phyloP scores from a whole-genome alignment of 148 eudicot species.

The Nepenthes mirabilis region DNA sequence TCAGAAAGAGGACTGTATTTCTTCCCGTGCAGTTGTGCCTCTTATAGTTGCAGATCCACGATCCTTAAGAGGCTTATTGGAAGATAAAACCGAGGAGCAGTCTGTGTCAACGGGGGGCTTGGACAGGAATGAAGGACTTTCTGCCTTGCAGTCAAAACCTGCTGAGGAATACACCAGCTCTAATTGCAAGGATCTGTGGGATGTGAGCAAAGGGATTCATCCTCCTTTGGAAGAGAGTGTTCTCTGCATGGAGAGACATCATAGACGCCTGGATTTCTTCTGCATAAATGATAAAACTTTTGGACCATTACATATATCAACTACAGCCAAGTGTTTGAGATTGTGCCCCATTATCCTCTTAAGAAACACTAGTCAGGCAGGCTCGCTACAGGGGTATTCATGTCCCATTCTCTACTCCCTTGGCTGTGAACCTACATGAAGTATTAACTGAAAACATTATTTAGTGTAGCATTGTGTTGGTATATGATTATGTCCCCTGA shows the following conservation, averaged over 20 bases:
- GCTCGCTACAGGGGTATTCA: conserved; percentile 40
- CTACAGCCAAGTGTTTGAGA: conserved; percentile 22
- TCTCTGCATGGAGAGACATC: conserved; percentile 53
- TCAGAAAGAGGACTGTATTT: conserved; percentile 27
- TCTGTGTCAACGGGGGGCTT: neutral
- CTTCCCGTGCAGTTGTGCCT: conserved; percentile 29
- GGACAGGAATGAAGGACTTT: conserved; percentile 12
- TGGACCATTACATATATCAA: conserved; percentile 7
- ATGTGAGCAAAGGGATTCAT: conserved; percentile 31
- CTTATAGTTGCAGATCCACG: conserved; percentile 72
- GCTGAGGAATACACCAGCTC: conserved; percentile 12
- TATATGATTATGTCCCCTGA: neutral
- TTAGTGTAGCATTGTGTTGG: neutral
- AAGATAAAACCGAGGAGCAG: conserved; percentile 8
- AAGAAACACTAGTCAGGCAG: conserved; percentile 29
- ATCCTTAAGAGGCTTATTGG: conserved; percentile 12
- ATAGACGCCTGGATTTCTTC: conserved; percentile 34
- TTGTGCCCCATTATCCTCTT: conserved; percentile 60
- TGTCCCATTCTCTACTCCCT: conserved; percentile 2
- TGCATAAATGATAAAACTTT: conserved; percentile 28
- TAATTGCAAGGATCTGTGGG: conserved; percentile 56
- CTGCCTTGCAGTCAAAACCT: conserved; percentile 13
- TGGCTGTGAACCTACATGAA: neutral
- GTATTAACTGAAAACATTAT: neutral
- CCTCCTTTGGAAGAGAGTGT: conserved; percentile 73